Percentiles rank a stretch among this genome's conserved stretches.
phyloP scores from a whole-genome alignment of 371 early-diverging fungal genomes.

The Synchytrium microbalum region DNA sequence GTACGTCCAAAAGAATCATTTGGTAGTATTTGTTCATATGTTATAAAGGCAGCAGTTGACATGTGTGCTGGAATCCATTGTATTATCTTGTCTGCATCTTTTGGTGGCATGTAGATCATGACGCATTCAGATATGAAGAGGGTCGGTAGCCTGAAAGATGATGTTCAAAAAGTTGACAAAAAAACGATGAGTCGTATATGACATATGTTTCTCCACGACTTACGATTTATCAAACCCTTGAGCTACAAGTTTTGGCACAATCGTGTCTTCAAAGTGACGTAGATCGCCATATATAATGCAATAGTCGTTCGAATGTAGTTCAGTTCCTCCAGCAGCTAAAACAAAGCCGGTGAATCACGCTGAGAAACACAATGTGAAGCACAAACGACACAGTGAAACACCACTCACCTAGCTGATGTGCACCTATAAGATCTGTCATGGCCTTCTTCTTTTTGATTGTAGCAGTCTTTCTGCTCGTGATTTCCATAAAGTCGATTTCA shows the following conservation, averaged over 20 bases:
- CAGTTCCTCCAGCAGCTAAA: constrained; percentile 60
- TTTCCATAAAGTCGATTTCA: constrained; percentile 89
- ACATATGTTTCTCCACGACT: neutral
- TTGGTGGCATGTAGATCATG: constrained; percentile 72
- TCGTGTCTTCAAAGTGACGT: constrained; percentile 46
- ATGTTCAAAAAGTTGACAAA: neutral
- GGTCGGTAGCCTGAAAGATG: constrained; percentile 57
- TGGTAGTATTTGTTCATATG: constrained; percentile 88
- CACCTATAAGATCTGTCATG: constrained; percentile 45
- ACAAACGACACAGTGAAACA: neutral
- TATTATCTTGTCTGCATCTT: constrained; percentile 56
- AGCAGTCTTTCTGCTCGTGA: constrained; percentile 68
- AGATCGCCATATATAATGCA: constrained; percentile 75
- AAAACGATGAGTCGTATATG: neutral
- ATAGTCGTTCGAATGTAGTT: constrained; percentile 58
- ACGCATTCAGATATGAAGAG: constrained; percentile 89
- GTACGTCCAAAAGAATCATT: constrained; percentile 82
- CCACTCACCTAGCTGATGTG: constrained; percentile 39
- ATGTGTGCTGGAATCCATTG: constrained; percentile 54
- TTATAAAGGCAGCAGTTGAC: constrained; percentile 49
- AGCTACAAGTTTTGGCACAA: constrained; percentile 49
- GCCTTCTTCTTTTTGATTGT: constrained; percentile 49
- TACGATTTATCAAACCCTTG: constrained; percentile 64
- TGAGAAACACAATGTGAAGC: neutral
- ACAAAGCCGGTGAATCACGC: neutral